Evolutionary conservation across 2,329 filamentous ascomycete genomes (phyloP), one percentile per base, ranked within the genome.

Genomic region (Aureobasidium melanogenum): DNA sequence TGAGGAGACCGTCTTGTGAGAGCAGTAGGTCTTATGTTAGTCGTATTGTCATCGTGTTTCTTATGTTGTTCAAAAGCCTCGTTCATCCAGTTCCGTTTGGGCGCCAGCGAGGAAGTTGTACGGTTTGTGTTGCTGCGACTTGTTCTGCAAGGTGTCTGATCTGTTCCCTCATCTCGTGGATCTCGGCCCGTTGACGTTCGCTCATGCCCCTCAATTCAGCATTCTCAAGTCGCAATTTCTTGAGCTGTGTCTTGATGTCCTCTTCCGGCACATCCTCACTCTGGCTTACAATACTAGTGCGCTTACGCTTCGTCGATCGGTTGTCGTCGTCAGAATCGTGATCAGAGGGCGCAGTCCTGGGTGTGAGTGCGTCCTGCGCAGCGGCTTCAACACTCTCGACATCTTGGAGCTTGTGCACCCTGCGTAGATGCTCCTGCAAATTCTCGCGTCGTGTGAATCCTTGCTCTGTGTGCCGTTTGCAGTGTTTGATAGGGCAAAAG

Each of bases 371-470:
- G 62, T 50, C 60, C 63, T 62, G 12, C 62, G 46, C 26, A 63
- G 62, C 50, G 22, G 52, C 39, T 26, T 59, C 56, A 2, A 48
- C 8, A 22, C 43, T 50, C 8, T 50, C 39, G 5, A 39, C 17
- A n/a, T 59, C 56, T 48, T 66, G 68, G 54, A 60, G 62, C 7
- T 68, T 63, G 62, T 97, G 93, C n/a, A 95, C 89, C 28, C 93
- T 86, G 22, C 93, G 88, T 19, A 97, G 79, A 74, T 97, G 93
- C 75, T 97, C 93, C 71, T 93, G 91, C 4, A 97, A 80, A 69
- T 97, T 97, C 75, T 97, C 93, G 70, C 92, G 89, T 54, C 93
- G 85, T 9, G 92, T 95, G 73, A 97, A 97, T 24, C 91, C 91
- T 69, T 91, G 89, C 10, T 62, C 63, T 0, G 84, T 86, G 69